A percentile compares a stretch with the other conserved stretches of the same genome.
phyloP scores from a whole-genome alignment of 108 stramenopile genomes.

The Bacterosira constricta region DNA sequence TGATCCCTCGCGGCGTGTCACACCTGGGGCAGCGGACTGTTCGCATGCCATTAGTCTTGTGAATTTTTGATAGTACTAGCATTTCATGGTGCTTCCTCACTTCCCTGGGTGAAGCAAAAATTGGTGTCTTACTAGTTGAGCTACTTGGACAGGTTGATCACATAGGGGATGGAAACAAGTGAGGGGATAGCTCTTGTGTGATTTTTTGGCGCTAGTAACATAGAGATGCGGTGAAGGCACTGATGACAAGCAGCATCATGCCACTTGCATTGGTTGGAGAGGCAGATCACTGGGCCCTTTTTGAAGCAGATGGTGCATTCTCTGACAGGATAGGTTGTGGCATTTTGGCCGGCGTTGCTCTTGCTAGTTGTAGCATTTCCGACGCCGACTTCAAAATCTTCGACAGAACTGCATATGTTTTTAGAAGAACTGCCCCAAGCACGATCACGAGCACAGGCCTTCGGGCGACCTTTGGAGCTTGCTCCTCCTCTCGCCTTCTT shows the following conservation, averaged over 20 bases:
- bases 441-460: too few relatives aligned
- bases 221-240: conserved; percentile 15
- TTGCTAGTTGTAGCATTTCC: not conserved
- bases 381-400: too few relatives aligned
- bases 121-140: not conserved
- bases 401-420: too few relatives aligned
- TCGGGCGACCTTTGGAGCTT: not conserved
- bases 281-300: not conserved
- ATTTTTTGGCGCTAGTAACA: conserved; percentile 6
- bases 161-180: conserved; percentile 15
- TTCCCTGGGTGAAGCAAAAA: too few relatives aligned
- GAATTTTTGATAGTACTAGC: not conserved
- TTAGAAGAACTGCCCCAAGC: too few relatives aligned
- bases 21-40: conserved; percentile 15
- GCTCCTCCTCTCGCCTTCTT: conserved; percentile 9
- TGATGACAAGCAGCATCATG: conserved; percentile 3
- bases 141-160: not conserved
- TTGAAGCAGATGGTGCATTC: conserved; percentile 21
- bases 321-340: not conserved
- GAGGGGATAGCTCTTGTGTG: conserved; percentile 14
- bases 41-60: not conserved
- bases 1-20: conserved; percentile 1
- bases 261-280: conserved; percentile 3
- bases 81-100: too few relatives aligned
- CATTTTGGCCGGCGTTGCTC: not conserved